Evolutionary conservation across 2,329 filamentous ascomycete genomes (phyloP).

Genomic region (Thielaviopsis euricoi): DNA sequence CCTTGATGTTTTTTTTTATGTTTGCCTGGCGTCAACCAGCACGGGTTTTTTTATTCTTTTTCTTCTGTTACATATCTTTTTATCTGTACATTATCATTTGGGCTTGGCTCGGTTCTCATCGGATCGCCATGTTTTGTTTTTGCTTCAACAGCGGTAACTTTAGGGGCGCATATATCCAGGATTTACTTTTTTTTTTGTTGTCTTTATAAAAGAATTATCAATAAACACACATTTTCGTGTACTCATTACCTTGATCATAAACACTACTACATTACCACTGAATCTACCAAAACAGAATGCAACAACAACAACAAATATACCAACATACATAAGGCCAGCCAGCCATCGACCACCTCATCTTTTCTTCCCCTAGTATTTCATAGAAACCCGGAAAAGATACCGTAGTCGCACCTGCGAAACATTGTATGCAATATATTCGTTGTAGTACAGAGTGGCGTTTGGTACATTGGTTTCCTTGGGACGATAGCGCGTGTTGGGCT

Average conservation of each 20-base stretch:
- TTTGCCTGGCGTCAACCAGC: background rate
- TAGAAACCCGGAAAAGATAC: slow-evolving; percentile 50
- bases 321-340: too few species aligned
- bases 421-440: slow-evolving; percentile 61
- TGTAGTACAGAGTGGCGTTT: slow-evolving; percentile 40
- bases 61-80: background rate
- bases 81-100: background rate
- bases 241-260: background rate
- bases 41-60: background rate
- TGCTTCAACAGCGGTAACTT: background rate
- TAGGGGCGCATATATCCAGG: background rate
- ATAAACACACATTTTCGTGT: too few species aligned
- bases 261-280: background rate
- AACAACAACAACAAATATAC: too few species aligned
- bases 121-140: background rate
- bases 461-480: slow-evolving; percentile 32
- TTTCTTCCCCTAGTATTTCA: slow-evolving; percentile 18
- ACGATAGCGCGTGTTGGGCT: slow-evolving; percentile 32
- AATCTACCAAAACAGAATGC: background rate
- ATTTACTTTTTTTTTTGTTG: background rate
- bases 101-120: background rate
- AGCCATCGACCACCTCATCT: background rate
- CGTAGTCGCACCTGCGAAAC: slow-evolving; percentile 52
- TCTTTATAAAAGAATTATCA: too few species aligned
- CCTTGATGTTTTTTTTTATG: background rate